Conservation (phyloP, 2,329 filamentous ascomycete species). For the Phialophora macrospora region DNA sequence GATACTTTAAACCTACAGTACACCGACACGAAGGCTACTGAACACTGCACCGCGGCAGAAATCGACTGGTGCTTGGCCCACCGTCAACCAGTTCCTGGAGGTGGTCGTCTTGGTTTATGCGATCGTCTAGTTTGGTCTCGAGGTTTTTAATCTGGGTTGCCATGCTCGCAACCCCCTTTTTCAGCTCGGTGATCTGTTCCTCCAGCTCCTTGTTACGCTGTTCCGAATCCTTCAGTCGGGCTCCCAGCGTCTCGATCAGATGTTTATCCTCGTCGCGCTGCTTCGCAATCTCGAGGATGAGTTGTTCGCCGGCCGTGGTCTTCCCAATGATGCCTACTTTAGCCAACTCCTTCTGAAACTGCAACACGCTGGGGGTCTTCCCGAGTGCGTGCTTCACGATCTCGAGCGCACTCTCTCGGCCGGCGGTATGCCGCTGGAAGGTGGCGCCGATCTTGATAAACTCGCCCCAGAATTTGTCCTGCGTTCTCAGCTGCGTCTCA, state of each 20-base stretch:
- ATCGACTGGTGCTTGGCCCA: neutral
- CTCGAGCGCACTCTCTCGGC: neutral
- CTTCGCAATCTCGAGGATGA: neutral
- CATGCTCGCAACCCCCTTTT: neutral
- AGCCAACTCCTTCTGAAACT: neutral
- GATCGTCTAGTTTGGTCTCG: too few relatives aligned
- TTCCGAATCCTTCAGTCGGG: neutral
- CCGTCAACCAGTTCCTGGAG: too few relatives aligned
- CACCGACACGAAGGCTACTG: too few relatives aligned
- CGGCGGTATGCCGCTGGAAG: neutral
- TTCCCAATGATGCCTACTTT: neutral
- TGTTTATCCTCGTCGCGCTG: neutral
- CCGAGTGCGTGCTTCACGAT: neutral
- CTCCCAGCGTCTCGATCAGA: neutral
- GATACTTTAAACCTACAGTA: too few relatives aligned
- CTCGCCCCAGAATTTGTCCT: neutral
- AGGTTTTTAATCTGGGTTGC: too few relatives aligned
- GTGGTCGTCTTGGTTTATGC: too few relatives aligned
- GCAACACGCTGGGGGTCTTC: neutral
- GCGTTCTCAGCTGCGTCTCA: neutral
- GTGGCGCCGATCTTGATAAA: constrained; percentile 1
- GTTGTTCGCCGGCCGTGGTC: neutral
- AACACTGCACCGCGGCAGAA: constrained; percentile 48
- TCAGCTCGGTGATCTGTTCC: neutral
- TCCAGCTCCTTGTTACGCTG: neutral